Base-by-base conservation (phyloP, 2,329 filamentous ascomycete species). In the Sordariomycetes sp. region DNA sequence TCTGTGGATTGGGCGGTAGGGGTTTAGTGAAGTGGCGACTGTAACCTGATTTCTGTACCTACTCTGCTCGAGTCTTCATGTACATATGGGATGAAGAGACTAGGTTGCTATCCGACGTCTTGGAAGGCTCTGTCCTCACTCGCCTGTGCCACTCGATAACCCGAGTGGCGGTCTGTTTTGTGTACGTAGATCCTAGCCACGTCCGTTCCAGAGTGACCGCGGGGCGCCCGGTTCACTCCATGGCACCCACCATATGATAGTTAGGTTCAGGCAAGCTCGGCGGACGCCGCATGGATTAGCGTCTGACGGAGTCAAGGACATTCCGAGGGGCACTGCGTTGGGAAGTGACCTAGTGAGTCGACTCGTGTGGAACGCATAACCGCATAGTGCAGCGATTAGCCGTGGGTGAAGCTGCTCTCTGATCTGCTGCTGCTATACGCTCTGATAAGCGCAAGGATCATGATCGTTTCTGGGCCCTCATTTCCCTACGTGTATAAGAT, bases 41-140 rank as follows among this genome's bases (percentile, higher is more conserved):
- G 45, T 55, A 25, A n/a, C n/a, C 20, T 25, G 54, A 36, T 24
- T 32, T 35, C 48, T 56, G 45, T 56, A 56, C 55, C 36, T 56
- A 56, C 39, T 52, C 24, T 32, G 34, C 28, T 56, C 52, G 50
- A 22, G 24, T 34, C 8, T 39, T 48, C 50, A 56, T 56, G 55
- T 56, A 56, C 34, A 56, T 56, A 52, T 56, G 55, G 48, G 55
- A 52, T 20, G 32, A 52, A 52, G 28, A 55, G 50, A 56, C 45
- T 50, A 22, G n/a, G 10, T 50, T 22, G 22, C n/a, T n/a, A n/a
- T n/a, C n/a, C n/a, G n/a, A n/a, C n/a, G n/a, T n/a, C n/a, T n/a
- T n/a, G n/a, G n/a, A n/a, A n/a, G n/a, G n/a, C 10, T 50, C 22
- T 22, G 22, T 22, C 45, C 24, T n/a, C n/a, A 24, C n/a, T 50